Evolutionary conservation across 176 grass and related monocot genomes (phyloP), one percentile per base, ranked within the genome.

Genomic region (Avena eriantha): DNA sequence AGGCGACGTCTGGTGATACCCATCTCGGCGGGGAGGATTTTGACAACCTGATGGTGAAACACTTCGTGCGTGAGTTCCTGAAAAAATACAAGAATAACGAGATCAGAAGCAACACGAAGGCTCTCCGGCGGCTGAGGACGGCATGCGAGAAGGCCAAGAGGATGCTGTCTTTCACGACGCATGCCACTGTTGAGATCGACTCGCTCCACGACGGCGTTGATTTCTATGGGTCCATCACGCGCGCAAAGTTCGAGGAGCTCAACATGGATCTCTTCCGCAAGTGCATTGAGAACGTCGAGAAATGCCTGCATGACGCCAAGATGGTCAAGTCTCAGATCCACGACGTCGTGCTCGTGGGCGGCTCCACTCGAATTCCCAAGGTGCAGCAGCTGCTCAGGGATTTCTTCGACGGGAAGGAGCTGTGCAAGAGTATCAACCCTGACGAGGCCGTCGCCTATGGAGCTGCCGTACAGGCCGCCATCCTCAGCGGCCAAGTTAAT

Each of bases 21-120:
- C 94, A 96, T 69, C 83, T 97, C 2, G 95, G 95, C 0, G 95
- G 95, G 12, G 92, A 97, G 86, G 95, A 97, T 87, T 97, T 97
- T 58, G 92, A 97, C 86, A 91, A 91, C 80, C 54, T 90, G 17
- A 85, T 97, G 84, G 95, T 97, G 24, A 94, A 97, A 81, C 95
- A 97, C 77, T 97, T 97, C 56, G 90, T 94, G 17, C 95, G 92
- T 19, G 95, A 97, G 66, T 97, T 97, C 65, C 92, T 86, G 77
- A 83, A 88, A 60, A 97, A 94, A 69, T 72, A 94, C 88, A 97
- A 94, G 88, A 94, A 87, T 88, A 29, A 29, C 11, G 95, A 94
- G 64, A 97, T 97, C 73, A 94, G 72, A 34, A 84, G 88, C 72
- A 94, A 91, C 66, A 90, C 92, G 2, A 92, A 92, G 73, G 84